phyloP scores from a whole-genome alignment of 306 rosid species.

The Citrullus mucosospermus region DNA sequence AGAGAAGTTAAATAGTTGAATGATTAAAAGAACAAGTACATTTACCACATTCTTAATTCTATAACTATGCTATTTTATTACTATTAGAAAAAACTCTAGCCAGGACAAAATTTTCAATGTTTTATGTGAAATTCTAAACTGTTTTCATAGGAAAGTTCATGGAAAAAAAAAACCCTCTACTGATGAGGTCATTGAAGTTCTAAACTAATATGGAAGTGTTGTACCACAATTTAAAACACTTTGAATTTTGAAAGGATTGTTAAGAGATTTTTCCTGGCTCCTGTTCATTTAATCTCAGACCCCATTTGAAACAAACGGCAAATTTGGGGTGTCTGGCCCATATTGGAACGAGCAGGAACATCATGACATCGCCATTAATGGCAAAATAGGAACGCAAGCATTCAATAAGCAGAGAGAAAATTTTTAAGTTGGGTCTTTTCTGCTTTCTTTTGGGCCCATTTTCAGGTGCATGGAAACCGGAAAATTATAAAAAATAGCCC shows the following conservation, averaged over 20 bases:
- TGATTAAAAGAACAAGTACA: neutral
- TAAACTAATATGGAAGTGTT: neutral
- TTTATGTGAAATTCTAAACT: neutral
- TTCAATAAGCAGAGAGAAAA: neutral
- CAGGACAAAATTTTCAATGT: neutral
- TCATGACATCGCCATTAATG: neutral
- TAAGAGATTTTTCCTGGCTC: neutral
- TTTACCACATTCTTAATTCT: too few relatives aligned
- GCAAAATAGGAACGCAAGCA: neutral
- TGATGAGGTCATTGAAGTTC: neutral
- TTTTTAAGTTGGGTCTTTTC: neutral
- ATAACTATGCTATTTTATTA: too few relatives aligned
- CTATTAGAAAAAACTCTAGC: too few relatives aligned
- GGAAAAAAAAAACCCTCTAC: neutral
- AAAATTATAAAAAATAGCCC: too few relatives aligned
- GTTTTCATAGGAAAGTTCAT: neutral
- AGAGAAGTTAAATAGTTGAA: neutral
- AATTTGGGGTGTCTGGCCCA: slow-evolving; percentile 5
- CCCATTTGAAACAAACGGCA: slow-evolving; percentile 2
- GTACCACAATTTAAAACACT: neutral
- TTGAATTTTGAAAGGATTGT: neutral
- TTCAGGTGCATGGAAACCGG: neutral
- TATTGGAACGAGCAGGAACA: neutral
- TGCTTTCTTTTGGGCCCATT: neutral
- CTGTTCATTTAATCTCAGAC: neutral